Evolutionary conservation across 139 green algal species (phyloP).

Genomic region (Mesotaenium endlicherianum): DNA sequence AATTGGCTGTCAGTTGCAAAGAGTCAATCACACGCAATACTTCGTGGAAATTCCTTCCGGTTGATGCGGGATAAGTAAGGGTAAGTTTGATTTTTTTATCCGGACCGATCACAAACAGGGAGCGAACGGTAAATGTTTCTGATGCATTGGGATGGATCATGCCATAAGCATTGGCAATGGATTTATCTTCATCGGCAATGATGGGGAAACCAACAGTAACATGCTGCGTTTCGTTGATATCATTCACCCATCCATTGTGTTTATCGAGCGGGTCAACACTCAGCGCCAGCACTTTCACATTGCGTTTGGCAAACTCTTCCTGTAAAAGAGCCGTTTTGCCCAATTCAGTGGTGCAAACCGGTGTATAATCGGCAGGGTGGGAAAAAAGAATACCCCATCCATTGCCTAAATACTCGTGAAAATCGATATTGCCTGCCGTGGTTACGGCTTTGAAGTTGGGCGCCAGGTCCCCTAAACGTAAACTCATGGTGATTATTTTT

Average conservation of each 20-base stretch:
- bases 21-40: constrained; percentile 67
- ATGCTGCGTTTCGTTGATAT: constrained; percentile 59
- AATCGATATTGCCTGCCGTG: constrained; percentile 50
- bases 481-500: no score
- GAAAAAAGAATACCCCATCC: constrained; percentile 63
- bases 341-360: not conserved
- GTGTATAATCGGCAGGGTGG: constrained; percentile 51
- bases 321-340: not conserved
- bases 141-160: not conserved
- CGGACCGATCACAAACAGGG: constrained; percentile 65
- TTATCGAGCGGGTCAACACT: no score
- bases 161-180: not conserved
- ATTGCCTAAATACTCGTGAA: constrained; percentile 48
- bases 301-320: not conserved
- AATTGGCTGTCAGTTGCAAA: constrained; percentile 61
- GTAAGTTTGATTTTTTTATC: constrained; percentile 65
- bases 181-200: constrained; percentile 58
- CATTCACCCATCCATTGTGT: constrained; percentile 66
- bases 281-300: constrained; percentile 10
- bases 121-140: constrained; percentile 54
- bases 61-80: constrained; percentile 68
- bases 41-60: constrained; percentile 68
- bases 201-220: constrained; percentile 66
- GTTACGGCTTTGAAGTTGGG: constrained; percentile 54
- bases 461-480: constrained; percentile 52